phyloP scores from a whole-genome alignment of 805 yeast species.

The Allodekkera sacchari region DNA sequence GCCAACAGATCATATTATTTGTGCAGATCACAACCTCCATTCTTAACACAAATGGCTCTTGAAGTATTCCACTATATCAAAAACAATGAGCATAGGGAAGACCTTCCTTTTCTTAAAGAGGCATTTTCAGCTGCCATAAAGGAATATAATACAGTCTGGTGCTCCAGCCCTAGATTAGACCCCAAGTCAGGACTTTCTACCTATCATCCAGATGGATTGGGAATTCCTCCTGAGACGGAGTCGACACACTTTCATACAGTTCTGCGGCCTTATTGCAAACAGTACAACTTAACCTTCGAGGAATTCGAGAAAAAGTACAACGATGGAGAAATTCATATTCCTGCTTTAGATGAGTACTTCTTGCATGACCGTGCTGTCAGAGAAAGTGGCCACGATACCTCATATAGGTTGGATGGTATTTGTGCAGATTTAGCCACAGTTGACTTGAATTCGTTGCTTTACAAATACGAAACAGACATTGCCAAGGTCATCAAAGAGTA shows the following conservation, averaged over 20 bases:
- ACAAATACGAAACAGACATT: slow-evolving; percentile 86
- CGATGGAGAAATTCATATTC: slow-evolving; percentile 55
- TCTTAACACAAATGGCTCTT: slow-evolving; percentile 85
- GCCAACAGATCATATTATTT: slow-evolving; percentile 91
- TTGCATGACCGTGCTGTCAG: slow-evolving; percentile 90
- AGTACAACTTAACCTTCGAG: slow-evolving; percentile 46
- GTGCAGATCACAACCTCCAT: slow-evolving; percentile 94
- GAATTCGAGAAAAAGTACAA: slow-evolving; percentile 69
- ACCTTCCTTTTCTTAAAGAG: slow-evolving; percentile 53
- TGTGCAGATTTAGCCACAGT: slow-evolving; percentile 88
- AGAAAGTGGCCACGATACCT: slow-evolving; percentile 94
- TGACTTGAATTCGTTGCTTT: slow-evolving; percentile 76
- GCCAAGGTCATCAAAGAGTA: slow-evolving; percentile 48
- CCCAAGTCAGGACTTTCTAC: slow-evolving; percentile 70
- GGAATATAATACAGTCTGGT: slow-evolving; percentile 83
- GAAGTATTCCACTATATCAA: slow-evolving; percentile 51
- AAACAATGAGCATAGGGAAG: slow-evolving; percentile 31
- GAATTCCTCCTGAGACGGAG: slow-evolving; percentile 97
- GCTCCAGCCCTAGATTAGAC: slow-evolving; percentile 64
- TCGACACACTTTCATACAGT: slow-evolving; percentile 75
- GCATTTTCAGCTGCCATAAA: slow-evolving; percentile 73
- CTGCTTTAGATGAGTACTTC: slow-evolving; percentile 81
- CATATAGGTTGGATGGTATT: slow-evolving; percentile 80
- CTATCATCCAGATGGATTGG: slow-evolving; percentile 82
- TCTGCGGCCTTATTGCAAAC: slow-evolving; percentile 58